Evolutionary conservation across 164 flowering plant species (phyloP).

Genomic region (Vitis riparia): DNA sequence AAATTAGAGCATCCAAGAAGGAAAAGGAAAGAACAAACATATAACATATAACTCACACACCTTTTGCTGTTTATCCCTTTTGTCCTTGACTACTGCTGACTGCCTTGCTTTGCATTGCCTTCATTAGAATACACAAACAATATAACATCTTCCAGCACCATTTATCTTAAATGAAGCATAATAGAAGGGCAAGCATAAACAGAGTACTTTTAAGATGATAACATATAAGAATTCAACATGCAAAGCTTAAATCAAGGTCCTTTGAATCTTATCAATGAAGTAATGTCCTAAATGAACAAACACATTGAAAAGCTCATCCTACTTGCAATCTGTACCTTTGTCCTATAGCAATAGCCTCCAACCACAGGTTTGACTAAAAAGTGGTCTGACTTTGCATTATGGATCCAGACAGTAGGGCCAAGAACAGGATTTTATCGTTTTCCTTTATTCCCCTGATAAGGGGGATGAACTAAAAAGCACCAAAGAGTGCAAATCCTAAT

Average conservation of each 20-base stretch:
- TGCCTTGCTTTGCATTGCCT: slow-evolving; percentile 97
- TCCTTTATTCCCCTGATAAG: too few species aligned
- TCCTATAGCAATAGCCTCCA: not conserved
- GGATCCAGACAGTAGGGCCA: too few species aligned
- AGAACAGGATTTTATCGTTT: too few species aligned
- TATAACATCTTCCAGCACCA: not conserved
- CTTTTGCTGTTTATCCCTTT: slow-evolving; percentile 92
- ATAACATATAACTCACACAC: slow-evolving; percentile 32
- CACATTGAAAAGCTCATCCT: not conserved
- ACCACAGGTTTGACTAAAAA: not conserved
- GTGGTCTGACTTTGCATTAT: too few species aligned
- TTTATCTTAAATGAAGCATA: not conserved
- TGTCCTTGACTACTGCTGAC: slow-evolving; percentile 70
- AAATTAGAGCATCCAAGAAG: slow-evolving; percentile 6
- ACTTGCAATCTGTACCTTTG: not conserved
- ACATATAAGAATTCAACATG: not conserved
- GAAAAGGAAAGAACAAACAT: not conserved
- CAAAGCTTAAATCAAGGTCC: not conserved
- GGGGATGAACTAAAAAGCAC: too few species aligned
- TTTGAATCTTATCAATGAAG: not conserved
- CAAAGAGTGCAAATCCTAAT: too few species aligned
- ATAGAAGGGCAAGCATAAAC: not conserved
- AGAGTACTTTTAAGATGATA: not conserved
- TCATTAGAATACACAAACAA: slow-evolving; percentile 13
- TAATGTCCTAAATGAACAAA: not conserved